These are phyloP conservation scores for Porodaedalea pini DNA, from an alignment of 1,284 basidiomycete genomes.

Conservation along the genomic window DNA sequence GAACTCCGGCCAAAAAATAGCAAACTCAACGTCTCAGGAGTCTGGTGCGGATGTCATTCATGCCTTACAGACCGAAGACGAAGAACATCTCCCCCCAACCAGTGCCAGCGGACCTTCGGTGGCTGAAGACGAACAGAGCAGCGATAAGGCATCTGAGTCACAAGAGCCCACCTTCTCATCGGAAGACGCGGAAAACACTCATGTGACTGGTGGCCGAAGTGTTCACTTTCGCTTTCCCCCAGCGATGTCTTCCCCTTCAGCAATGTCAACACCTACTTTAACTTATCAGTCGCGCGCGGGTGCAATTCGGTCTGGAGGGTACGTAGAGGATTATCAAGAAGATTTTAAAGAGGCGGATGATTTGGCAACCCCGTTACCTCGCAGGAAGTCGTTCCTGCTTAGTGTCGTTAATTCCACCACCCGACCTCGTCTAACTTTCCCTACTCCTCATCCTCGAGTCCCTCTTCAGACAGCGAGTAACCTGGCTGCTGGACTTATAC, in stretches of 20 bases:
- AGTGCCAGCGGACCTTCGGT: background rate
- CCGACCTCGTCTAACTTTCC: constrained; percentile 60
- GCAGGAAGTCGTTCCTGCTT: constrained; percentile 70
- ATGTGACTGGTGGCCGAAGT: constrained; percentile 21
- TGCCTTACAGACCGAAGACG: background rate
- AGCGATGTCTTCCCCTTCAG: constrained; percentile 28
- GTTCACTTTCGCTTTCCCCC: constrained; percentile 37
- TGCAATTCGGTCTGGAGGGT: constrained; percentile 26
- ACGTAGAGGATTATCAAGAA: constrained; percentile 25
- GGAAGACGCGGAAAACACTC: constrained; percentile 29
- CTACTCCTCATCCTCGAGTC: constrained; percentile 61
- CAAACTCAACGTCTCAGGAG: background rate
- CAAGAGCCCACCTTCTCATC: constrained; percentile 69
- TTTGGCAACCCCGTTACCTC: constrained; percentile 58
- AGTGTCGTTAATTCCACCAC: constrained; percentile 74
- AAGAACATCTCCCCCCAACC: background rate
- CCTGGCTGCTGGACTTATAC: constrained; percentile 61
- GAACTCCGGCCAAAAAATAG: background rate
- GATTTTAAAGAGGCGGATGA: constrained; percentile 30
- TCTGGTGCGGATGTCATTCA: background rate
- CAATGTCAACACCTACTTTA: constrained; percentile 57
- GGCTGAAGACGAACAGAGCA: background rate
- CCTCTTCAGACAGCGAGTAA: constrained; percentile 36
- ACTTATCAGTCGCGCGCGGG: constrained; percentile 55
- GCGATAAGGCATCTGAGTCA: background rate